A percentile compares a stretch with the other conserved stretches of the same genome.
Conservation (phyloP, 306 rosid species). For the Benincasa hispida region DNA sequence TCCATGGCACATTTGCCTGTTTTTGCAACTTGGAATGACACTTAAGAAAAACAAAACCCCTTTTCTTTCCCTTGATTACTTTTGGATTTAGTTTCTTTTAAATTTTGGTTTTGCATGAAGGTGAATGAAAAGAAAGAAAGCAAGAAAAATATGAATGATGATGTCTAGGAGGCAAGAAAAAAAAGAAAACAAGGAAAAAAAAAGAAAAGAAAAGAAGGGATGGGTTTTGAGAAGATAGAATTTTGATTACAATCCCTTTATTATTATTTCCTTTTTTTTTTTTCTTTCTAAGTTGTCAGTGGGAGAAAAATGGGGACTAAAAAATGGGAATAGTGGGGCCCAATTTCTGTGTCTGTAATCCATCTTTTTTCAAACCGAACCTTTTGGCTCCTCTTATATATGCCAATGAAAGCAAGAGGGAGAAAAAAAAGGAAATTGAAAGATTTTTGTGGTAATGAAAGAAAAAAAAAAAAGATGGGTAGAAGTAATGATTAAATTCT, state of each 20-base stretch:
- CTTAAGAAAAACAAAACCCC: background rate
- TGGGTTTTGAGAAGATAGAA: background rate
- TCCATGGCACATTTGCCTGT: slow-evolving; percentile 61
- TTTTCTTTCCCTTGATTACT: background rate
- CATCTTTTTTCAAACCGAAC: background rate
- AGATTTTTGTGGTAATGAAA: background rate
- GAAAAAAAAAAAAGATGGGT: background rate
- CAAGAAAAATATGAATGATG: background rate
- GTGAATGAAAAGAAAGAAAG: background rate
- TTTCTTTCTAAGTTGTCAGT: background rate
- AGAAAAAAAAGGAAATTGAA: background rate
- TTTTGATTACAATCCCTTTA: background rate
- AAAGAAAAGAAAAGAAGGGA: background rate
- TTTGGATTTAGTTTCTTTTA: background rate
- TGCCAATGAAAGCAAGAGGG: background rate
- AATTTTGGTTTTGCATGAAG: slow-evolving; percentile 3
- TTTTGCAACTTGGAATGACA: slow-evolving; percentile 56
- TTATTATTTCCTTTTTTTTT: background rate
- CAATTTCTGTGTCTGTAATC: slow-evolving; percentile 3
- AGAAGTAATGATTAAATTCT: slow-evolving; percentile 3
- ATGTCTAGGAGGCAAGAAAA: background rate
- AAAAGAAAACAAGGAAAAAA: background rate
- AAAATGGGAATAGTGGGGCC: slow-evolving; percentile 1
- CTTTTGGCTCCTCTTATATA: background rate
- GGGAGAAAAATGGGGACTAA: background rate